Conservation (phyloP, 2,329 filamentous ascomycete genomes). For the Incumbomyces delicatus region DNA sequence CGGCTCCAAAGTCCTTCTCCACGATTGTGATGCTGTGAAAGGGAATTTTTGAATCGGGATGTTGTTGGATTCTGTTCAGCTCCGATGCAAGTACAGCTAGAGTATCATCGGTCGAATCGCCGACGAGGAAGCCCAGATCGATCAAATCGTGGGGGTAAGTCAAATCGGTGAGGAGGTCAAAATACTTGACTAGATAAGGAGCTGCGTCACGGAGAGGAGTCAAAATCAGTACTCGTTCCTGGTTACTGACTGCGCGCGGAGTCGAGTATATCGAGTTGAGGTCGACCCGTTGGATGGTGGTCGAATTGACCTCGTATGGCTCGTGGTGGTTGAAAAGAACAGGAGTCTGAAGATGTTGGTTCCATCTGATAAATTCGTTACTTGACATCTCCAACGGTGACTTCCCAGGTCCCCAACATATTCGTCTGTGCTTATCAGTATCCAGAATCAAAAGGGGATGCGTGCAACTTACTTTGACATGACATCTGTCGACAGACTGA, state of each 20-base stretch:
- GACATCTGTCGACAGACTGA: conserved; percentile 69
- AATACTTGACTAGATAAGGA: conserved; percentile 74
- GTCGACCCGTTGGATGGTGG: conserved; percentile 67
- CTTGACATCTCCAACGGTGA: conserved; percentile 91
- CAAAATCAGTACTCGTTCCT: conserved; percentile 81
- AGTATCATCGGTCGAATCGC: conserved; percentile 85
- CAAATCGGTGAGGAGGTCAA: conserved; percentile 80
- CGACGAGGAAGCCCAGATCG: conserved; percentile 87
- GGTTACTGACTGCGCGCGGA: conserved; percentile 63
- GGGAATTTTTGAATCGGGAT: conserved; percentile 61
- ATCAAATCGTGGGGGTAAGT: conserved; percentile 94
- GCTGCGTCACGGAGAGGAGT: conserved; percentile 89
- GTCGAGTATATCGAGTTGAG: conserved; percentile 80
- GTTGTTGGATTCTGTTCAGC: conserved; percentile 76
- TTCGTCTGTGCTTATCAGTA: conserved; percentile 5
- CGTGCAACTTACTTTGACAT: conserved; percentile 68
- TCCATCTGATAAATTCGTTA: conserved; percentile 87
- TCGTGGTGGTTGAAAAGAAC: conserved; percentile 95
- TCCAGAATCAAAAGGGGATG: not conserved
- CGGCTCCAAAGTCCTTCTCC: conserved; percentile 79
- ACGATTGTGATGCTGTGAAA: conserved; percentile 80
- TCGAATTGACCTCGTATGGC: conserved; percentile 72
- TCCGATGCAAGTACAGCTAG: conserved; percentile 76
- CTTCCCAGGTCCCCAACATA: conserved; percentile 86
- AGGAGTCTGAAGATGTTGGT: conserved; percentile 77